These are phyloP conservation scores for Lichtheimia ornata DNA, from an alignment of 371 early-diverging fungal genomes.

Conservation along the genomic window DNA sequence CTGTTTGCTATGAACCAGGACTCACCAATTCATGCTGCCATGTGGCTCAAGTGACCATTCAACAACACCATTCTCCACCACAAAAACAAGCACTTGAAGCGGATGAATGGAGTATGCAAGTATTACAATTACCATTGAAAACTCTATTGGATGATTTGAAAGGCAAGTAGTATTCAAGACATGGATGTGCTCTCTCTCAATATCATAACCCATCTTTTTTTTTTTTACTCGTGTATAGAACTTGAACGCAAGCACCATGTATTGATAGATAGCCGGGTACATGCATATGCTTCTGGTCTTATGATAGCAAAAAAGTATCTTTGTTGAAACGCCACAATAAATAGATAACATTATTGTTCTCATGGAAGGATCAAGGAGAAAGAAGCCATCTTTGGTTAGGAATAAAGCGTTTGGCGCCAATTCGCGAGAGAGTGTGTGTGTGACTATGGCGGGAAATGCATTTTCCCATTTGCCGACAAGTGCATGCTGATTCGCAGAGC, in stretches of 20 bases:
- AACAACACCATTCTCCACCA: constrained; percentile 11
- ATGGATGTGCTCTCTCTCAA: background rate
- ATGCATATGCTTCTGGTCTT: constrained; percentile 22
- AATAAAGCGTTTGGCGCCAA: too few relatives aligned
- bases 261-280: constrained; percentile 20
- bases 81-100: constrained; percentile 36
- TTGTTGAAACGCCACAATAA: too few relatives aligned
- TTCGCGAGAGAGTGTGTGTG: too few relatives aligned
- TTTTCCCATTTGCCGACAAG: too few relatives aligned
- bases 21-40: constrained; percentile 56
- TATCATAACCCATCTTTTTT: background rate
- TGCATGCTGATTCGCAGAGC: too few relatives aligned
- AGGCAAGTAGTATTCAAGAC: background rate
- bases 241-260: constrained; percentile 6
- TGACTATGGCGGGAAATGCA: too few relatives aligned
- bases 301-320: too few relatives aligned
- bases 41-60: constrained; percentile 39
- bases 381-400: too few relatives aligned
- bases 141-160: too few relatives aligned
- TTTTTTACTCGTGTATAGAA: background rate
- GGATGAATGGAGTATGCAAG: constrained; percentile 63
- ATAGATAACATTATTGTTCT: too few relatives aligned
- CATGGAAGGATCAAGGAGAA: too few relatives aligned
- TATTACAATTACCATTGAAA: constrained; percentile 41
- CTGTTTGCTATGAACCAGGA: constrained; percentile 63